Evolutionary conservation across 2,329 filamentous ascomycete species (phyloP).

Genomic region (Calonectria leucothoes): DNA sequence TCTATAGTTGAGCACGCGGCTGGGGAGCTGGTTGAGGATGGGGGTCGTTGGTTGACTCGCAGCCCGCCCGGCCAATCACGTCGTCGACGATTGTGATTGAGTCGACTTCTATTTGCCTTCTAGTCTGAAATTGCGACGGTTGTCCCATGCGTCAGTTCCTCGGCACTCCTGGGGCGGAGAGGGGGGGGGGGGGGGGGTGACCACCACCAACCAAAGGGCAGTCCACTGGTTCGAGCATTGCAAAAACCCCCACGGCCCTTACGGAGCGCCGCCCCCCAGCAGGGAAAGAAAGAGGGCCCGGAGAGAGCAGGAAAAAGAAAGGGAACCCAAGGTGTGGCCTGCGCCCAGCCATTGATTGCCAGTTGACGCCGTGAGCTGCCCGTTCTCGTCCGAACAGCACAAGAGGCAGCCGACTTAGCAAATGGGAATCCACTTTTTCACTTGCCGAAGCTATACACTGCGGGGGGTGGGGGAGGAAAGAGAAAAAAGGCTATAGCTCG

Average conservation of each 20-base stretch:
- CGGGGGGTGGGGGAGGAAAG: slow-evolving; percentile 6
- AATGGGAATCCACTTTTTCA: slow-evolving; percentile 35
- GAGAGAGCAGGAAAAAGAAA: background rate
- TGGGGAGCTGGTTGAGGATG: slow-evolving; percentile 5
- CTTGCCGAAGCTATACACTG: slow-evolving; percentile 7
- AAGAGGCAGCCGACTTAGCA: slow-evolving; percentile 28
- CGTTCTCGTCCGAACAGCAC: background rate
- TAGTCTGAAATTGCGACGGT: background rate
- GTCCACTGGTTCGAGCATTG: slow-evolving; percentile 2
- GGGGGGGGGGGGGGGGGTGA: too few species aligned
- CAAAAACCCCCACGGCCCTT: slow-evolving; percentile 9
- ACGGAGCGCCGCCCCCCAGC: background rate
- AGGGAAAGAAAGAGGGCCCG: too few species aligned
- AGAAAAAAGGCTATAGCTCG: background rate
- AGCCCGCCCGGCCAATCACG: slow-evolving; percentile 3
- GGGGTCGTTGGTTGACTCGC: slow-evolving; percentile 2
- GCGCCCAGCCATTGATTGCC: background rate
- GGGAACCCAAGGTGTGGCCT: background rate
- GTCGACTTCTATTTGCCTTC: slow-evolving; percentile 7
- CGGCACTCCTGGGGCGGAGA: background rate
- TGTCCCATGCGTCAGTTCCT: slow-evolving; percentile 5
- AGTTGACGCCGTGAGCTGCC: background rate
- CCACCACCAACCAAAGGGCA: background rate
- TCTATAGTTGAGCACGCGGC: background rate
- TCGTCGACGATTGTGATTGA: slow-evolving; percentile 5